Conservation (phyloP, 306 rosid genomes). For the Luffa acutangula region DNA sequence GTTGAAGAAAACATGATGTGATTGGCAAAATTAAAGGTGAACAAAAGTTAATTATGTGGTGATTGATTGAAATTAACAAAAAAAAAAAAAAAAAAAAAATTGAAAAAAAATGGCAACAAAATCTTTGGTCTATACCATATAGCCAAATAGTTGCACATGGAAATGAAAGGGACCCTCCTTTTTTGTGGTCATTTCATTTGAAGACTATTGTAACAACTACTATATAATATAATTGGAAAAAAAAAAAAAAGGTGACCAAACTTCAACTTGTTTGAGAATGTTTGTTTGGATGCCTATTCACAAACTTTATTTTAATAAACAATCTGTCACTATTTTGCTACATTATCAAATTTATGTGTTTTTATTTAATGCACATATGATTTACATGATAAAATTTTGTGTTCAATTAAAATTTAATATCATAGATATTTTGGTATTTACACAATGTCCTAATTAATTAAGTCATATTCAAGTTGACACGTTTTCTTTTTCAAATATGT, state of each 20-base stretch:
- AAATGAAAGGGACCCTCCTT: neutral
- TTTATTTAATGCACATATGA: neutral
- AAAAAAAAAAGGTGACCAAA: neutral
- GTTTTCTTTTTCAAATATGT: too few relatives aligned
- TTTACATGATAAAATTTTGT: neutral
- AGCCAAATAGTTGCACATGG: neutral
- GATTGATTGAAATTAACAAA: neutral
- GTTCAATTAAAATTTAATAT: too few relatives aligned
- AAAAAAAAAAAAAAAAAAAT: neutral
- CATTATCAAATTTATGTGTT: neutral
- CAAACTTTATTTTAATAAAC: neutral
- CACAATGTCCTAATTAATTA: too few relatives aligned
- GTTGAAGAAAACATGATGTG: neutral
- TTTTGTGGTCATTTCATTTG: neutral
- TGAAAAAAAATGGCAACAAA: neutral
- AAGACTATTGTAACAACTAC: conserved; percentile 2
- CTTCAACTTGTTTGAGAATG: neutral
- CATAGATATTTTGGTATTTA: neutral
- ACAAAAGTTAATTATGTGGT: neutral
- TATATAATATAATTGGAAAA: neutral
- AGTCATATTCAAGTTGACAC: too few relatives aligned
- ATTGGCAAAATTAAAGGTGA: neutral
- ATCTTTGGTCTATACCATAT: neutral
- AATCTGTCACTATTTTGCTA: neutral
- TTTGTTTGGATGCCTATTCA: neutral